These are phyloP conservation scores for Calocybe cyanea DNA, from an alignment of 768 basidiomycete genomes.

Conservation along the genomic window DNA sequence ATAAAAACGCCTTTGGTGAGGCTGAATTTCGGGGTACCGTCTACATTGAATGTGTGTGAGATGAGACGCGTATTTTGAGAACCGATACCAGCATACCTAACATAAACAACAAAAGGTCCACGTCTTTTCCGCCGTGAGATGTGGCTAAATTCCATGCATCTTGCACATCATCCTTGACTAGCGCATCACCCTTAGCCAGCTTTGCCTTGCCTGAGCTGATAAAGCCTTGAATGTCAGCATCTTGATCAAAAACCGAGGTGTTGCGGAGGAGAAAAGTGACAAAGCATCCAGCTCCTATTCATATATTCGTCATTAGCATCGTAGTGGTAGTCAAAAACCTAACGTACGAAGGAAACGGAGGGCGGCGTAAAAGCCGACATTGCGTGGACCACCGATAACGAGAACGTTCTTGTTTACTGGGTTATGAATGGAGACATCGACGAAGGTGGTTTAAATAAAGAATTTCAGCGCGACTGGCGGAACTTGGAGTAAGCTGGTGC, in stretches of 20 bases:
- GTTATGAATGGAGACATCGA: too few relatives aligned
- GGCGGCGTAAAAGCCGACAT: conserved; percentile 1
- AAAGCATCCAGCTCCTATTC: conserved; percentile 49
- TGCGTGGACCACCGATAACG: neutral
- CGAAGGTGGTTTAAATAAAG: too few relatives aligned
- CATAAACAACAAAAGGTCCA: conserved; percentile 59
- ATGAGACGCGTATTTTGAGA: neutral
- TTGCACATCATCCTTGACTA: conserved; percentile 46
- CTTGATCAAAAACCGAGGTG: conserved; percentile 48
- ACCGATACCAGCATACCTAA: conserved; percentile 43
- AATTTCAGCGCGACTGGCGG: too few relatives aligned
- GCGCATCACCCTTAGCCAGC: conserved; percentile 60
- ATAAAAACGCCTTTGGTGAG: conserved; percentile 46
- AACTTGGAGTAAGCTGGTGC: too few relatives aligned
- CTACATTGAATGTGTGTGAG: conserved; percentile 27
- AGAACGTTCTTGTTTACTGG: conserved; percentile 1
- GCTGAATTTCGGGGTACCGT: conserved; percentile 42
- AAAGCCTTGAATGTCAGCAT: conserved; percentile 47
- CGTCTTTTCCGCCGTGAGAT: conserved; percentile 22
- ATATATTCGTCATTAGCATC: neutral
- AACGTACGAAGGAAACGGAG: neutral
- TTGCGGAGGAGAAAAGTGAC: conserved; percentile 64
- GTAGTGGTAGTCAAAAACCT: neutral
- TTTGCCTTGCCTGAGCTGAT: conserved; percentile 46
- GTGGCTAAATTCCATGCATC: conserved; percentile 48